Percentiles rank a stretch among this genome's conserved stretches.
These are phyloP conservation scores for Eucalyptus viminalis DNA, from an alignment of 345 rosid species.

Conservation along the genomic window DNA sequence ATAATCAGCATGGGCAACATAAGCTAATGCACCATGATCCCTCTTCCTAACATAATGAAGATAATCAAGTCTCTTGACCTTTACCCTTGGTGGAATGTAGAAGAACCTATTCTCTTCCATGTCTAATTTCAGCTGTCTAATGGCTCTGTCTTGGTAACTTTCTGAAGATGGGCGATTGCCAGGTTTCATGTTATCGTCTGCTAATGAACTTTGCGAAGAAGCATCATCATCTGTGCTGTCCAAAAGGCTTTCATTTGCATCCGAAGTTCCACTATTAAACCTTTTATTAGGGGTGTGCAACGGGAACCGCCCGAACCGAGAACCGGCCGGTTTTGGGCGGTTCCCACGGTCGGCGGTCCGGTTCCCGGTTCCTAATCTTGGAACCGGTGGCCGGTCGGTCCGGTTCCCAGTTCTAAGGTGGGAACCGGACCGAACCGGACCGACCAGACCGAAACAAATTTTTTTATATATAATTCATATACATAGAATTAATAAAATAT, in stretches of 20 bases:
- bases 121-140: constrained; percentile 35
- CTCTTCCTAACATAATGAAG: constrained; percentile 53
- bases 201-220: not conserved
- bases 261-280: not conserved
- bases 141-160: constrained; percentile 4
- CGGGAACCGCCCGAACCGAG: no score
- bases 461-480: no score
- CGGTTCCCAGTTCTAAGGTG: no score
- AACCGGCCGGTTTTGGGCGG: no score
- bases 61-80: constrained; percentile 39
- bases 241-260: not conserved
- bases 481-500: no score
- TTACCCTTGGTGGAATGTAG: constrained; percentile 64
- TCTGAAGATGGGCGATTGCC: not conserved
- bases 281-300: no score
- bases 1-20: constrained; percentile 71
- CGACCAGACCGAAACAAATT: no score
- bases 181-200: not conserved
- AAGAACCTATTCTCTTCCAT: constrained; percentile 60
- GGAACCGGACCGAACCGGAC: no score
- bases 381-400: no score
- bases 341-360: no score
- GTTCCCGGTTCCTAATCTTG: no score
- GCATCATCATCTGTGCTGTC: not conserved
- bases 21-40: constrained; percentile 37